phyloP scores from a whole-genome alignment of 441 rosid genomes.

The Euphorbia celastroides region DNA sequence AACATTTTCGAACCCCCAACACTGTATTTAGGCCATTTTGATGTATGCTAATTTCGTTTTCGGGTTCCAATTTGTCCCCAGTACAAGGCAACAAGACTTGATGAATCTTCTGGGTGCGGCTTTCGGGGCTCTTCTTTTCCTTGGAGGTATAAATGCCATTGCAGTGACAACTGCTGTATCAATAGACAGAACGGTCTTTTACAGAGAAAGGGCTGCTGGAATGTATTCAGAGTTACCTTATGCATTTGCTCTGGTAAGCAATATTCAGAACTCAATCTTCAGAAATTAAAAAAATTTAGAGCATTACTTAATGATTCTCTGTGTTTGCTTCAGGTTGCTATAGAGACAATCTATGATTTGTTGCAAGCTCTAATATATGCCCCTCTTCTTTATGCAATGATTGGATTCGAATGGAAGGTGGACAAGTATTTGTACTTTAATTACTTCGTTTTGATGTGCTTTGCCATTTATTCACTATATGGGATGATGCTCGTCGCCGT shows the following conservation, averaged over 20 bases:
- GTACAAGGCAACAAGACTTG: slow-evolving; percentile 20
- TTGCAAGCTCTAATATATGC: slow-evolving; percentile 46
- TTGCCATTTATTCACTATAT: slow-evolving; percentile 61
- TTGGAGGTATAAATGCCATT: slow-evolving; percentile 66
- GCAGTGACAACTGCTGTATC: slow-evolving; percentile 56
- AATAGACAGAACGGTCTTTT: slow-evolving; percentile 61
- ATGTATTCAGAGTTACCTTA: slow-evolving; percentile 81
- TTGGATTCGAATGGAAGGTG: slow-evolving; percentile 55
- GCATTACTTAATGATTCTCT: background rate
- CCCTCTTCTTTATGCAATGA: slow-evolving; percentile 61
- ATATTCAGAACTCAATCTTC: background rate
- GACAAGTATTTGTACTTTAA: slow-evolving; percentile 59
- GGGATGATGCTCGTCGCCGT: slow-evolving; percentile 84
- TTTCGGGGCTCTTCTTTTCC: slow-evolving; percentile 63
- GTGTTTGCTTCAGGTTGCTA: slow-evolving; percentile 53
- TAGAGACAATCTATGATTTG: slow-evolving; percentile 55
- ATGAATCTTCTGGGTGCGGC: slow-evolving; percentile 55
- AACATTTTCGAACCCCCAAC: slow-evolving; percentile 54
- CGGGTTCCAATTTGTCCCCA: too few species aligned
- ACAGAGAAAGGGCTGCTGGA: slow-evolving; percentile 67
- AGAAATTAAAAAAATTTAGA: background rate
- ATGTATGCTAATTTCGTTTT: too few species aligned
- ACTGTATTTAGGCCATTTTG: slow-evolving; percentile 36
- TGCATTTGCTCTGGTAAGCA: slow-evolving; percentile 65
- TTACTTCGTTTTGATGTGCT: slow-evolving; percentile 51